A percentile compares a stretch with the other conserved stretches of the same genome.
Evolutionary conservation across 2,329 filamentous ascomycete genomes (phyloP).

Genomic region (Metarhizium brunneum): DNA sequence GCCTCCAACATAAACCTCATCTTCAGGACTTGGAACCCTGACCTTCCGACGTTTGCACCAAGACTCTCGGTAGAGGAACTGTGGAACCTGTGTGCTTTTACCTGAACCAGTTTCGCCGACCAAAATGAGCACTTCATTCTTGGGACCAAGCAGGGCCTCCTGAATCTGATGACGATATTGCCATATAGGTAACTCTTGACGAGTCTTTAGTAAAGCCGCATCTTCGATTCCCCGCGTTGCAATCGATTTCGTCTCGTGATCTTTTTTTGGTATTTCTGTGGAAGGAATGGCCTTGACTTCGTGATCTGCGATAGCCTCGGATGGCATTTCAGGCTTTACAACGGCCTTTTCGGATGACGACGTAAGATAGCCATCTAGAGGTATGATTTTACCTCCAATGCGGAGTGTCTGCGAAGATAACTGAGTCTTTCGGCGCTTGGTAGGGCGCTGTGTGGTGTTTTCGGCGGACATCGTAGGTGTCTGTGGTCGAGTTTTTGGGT

Average conservation of each 20-base stretch:
- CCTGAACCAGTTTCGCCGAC: slow-evolving; percentile 93
- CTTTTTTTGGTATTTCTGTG: neutral
- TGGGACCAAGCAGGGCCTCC: slow-evolving; percentile 38
- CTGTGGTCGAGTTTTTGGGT: neutral
- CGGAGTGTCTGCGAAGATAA: slow-evolving; percentile 28
- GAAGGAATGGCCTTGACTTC: neutral
- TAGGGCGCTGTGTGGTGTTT: slow-evolving; percentile 11
- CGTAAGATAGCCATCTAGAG: slow-evolving; percentile 39
- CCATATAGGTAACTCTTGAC: slow-evolving; percentile 75
- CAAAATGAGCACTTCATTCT: slow-evolving; percentile 69
- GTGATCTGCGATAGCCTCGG: neutral
- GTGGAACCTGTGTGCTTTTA: slow-evolving; percentile 93
- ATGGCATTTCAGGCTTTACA: neutral
- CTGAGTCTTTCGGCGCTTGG: slow-evolving; percentile 29
- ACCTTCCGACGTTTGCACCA: slow-evolving; percentile 64
- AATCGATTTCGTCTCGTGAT: neutral
- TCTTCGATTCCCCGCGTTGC: slow-evolving; percentile 18
- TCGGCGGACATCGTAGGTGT: slow-evolving; percentile 1
- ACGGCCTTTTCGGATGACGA: slow-evolving; percentile 11
- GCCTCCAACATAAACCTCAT: slow-evolving; percentile 53
- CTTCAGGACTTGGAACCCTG: slow-evolving; percentile 28
- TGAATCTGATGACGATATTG: slow-evolving; percentile 62
- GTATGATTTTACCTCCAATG: slow-evolving; percentile 39
- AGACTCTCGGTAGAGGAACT: slow-evolving; percentile 69
- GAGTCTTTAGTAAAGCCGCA: slow-evolving; percentile 30